Conservation (phyloP, 2,329 filamentous ascomycete genomes). For the Rasamsonia emersonii region DNA sequence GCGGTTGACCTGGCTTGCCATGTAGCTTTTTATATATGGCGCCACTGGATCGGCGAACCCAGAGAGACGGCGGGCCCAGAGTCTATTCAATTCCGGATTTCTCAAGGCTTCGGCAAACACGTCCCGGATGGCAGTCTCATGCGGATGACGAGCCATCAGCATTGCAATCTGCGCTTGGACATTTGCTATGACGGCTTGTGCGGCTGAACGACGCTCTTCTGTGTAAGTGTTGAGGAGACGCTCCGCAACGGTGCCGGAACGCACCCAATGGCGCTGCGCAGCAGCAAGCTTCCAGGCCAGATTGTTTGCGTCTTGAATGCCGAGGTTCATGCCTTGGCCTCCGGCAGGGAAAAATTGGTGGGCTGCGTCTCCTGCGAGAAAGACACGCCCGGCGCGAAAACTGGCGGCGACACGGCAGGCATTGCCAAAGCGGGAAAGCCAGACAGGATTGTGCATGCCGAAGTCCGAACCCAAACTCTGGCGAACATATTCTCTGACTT, state of each 20-base stretch:
- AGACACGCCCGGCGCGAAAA: conserved; percentile 7
- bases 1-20: too few relatives aligned
- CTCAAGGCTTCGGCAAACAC: too few relatives aligned
- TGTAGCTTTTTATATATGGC: too few relatives aligned
- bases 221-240: background rate
- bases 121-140: too few relatives aligned
- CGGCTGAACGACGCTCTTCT: background rate
- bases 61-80: too few relatives aligned
- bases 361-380: conserved; percentile 13
- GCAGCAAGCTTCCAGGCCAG: conserved; percentile 15
- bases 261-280: conserved; percentile 6
- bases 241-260: background rate
- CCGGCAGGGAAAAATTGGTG: conserved; percentile 14
- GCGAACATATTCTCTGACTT: conserved; percentile 1
- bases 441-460: background rate
- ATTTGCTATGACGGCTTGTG: background rate
- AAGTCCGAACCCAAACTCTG: background rate
- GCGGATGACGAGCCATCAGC: too few relatives aligned
- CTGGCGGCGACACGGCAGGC: background rate
- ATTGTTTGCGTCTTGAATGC: conserved; percentile 15
- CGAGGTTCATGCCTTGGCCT: conserved; percentile 16
- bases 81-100: too few relatives aligned
- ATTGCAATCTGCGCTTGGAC: too few relatives aligned
- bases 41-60: too few relatives aligned
- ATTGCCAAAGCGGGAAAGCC: conserved; percentile 1